Base-by-base conservation (phyloP, 2,329 filamentous ascomycete genomes). In the Aspergillus ruber region DNA sequence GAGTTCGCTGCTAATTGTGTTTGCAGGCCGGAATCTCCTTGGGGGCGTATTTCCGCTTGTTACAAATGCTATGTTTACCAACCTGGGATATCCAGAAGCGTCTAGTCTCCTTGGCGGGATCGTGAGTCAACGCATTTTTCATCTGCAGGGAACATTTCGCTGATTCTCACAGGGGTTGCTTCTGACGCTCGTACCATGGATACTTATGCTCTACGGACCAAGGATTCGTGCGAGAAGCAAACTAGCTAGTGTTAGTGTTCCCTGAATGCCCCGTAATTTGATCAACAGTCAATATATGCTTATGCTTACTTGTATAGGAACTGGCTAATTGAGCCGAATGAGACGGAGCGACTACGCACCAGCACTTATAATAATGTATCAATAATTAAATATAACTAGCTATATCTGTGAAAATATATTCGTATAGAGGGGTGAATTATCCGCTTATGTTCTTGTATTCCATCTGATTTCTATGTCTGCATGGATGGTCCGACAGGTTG, bases 121-220 rank as follows among this genome's bases (percentile, higher is more conserved):
- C 51, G 84, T 81, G 8, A 68, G 67, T 58, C 6, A 10, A 42
- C 4, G 4, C 5, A 36, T 2, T 18, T 3, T 17, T 10, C 3
- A 23, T 6, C 0, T 18, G 23, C 10, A 20, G 7, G 13, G 10
- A 12, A 8, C 21, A 17, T 53, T 58, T 44, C 59, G 25, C 12
- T 13, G 15, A 3, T 4, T 10, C 3, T 21, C 44, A 21, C 21
- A 71, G 63, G 79, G 77, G 2, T 71, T 74, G 2, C 47, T 78
- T 2, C 66, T 96, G 52, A 90, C 87, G 0, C 65, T 86, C 1
- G 89, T 95, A n/a, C 91, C 90, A 0, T 96, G 89, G 87, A 82
- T 90, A 0, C 66, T 96, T 44, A 79, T 90, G 0, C 81, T 93
- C 25, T 93, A 82, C 56, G 91, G 90, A 0, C 82, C 85, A 29